These are phyloP conservation scores for Harringtonia aguacate DNA, from an alignment of 2,329 filamentous ascomycete species.

Conservation along the genomic window DNA sequence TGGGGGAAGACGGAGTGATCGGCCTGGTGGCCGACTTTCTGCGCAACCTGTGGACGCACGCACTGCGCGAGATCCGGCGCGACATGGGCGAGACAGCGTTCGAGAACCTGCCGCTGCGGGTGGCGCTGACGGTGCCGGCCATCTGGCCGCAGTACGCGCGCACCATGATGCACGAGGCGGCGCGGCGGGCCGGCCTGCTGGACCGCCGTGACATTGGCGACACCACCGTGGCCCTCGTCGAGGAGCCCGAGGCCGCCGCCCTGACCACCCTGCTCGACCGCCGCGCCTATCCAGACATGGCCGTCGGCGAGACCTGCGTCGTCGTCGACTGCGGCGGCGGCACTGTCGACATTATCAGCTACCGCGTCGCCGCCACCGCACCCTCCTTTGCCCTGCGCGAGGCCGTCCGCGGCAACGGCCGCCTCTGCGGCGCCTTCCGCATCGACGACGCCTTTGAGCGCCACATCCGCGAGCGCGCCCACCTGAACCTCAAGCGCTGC, in stretches of 20 bases:
- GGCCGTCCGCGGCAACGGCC: slow-evolving; percentile 36
- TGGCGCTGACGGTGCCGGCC: slow-evolving; percentile 32
- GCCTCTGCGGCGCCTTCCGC: slow-evolving; percentile 37
- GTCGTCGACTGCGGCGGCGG: slow-evolving; percentile 21
- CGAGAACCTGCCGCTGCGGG: slow-evolving; percentile 16
- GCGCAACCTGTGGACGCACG: slow-evolving; percentile 22
- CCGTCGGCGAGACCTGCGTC: slow-evolving; percentile 14
- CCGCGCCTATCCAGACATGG: slow-evolving; percentile 3
- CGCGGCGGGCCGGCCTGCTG: slow-evolving; percentile 24
- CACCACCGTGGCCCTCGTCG: slow-evolving; percentile 24
- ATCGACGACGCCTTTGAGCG: slow-evolving; percentile 37
- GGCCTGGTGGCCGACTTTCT: slow-evolving; percentile 24
- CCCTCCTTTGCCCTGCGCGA: slow-evolving; percentile 32
- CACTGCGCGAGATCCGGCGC: slow-evolving; percentile 14
- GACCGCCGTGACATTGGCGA: slow-evolving; percentile 10
- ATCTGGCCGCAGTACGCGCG: slow-evolving; percentile 32
- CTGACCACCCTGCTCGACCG: slow-evolving; percentile 26
- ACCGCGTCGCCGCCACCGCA: slow-evolving; percentile 27
- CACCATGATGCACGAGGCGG: slow-evolving; percentile 24
- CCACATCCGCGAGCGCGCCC: slow-evolving; percentile 32
- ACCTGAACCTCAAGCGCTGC: slow-evolving; percentile 31
- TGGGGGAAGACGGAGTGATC: slow-evolving; percentile 8
- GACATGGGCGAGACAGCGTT: slow-evolving; percentile 6
- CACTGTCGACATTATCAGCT: slow-evolving; percentile 35
- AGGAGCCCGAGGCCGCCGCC: slow-evolving; percentile 34